Base-by-base conservation (phyloP, 1,284 basidiomycete genomes). In the Puccinia novopanici region DNA sequence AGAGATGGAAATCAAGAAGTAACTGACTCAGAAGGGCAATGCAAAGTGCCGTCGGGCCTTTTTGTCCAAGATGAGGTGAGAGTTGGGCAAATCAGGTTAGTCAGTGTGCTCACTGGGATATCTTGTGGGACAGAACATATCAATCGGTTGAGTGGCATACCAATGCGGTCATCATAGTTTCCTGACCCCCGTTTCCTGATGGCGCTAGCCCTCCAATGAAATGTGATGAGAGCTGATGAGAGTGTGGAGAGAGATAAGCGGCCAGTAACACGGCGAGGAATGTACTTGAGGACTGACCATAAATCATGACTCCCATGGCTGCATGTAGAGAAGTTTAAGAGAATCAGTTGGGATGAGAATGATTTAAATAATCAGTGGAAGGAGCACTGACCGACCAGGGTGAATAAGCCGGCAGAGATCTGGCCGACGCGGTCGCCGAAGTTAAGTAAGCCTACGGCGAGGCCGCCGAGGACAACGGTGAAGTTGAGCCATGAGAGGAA, bases 381-480 rank as follows among this genome's bases (percentile, higher is more conserved):
- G 45, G 30, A 10, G 63, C 13, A 68, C 75, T 48, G 27, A 77
- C 75, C 65, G n/a, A 79, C 76, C 9, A 79, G 40, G 40, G 76
- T 79, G 19, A 79, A 79, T 54, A 79, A 52, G 6, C 65, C 67
- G 55, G 76, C 76, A 8, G 76, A 79, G 65, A 79, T 79, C 42
- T 71, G 76, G 24, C 76, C 76, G 37, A 79, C 67, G 19, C 76
- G 65, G 67, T 98, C 95, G 82, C 95, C 95, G 87, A 98, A 98
- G 87, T 97, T 98, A 83, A 98, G 88, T 82, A 98, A 87, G n/a
- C 95, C 95, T n/a, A 98, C 93, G 0, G 94, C 92, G 63, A 98
- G 89, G 82, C 95, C 88, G 63, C 95, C 95, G 19, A 97, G 90
- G 81, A 97, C 93, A 86, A 98, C 93, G 50, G 94, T 94, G 86